Conservation (phyloP, 2,329 filamentous ascomycete genomes). For the Xylariaceae sp. region DNA sequence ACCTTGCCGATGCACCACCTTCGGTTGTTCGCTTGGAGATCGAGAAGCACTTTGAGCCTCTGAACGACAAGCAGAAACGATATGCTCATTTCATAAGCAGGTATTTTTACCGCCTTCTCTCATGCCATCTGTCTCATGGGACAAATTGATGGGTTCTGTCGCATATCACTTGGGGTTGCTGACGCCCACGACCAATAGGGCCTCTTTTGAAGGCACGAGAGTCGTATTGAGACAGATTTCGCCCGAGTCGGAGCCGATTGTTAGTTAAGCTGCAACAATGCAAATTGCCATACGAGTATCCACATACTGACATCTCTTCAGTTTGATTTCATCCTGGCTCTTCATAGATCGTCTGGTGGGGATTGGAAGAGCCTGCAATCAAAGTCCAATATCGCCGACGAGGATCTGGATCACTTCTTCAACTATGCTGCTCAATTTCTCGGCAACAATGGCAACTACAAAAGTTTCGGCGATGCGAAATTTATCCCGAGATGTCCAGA, state of each 20-base stretch:
- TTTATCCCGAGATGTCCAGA: conserved; percentile 71
- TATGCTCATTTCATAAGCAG: conserved; percentile 89
- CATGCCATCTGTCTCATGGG: conserved; percentile 8
- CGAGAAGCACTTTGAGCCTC: conserved; percentile 83
- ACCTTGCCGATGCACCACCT: conserved; percentile 86
- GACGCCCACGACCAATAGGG: conserved; percentile 42
- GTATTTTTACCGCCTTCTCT: conserved; percentile 38
- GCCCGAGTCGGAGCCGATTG: conserved; percentile 72
- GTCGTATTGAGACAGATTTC: conserved; percentile 79
- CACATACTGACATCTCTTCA: conserved; percentile 14
- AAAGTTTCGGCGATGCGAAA: conserved; percentile 81
- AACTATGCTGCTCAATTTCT: conserved; percentile 77
- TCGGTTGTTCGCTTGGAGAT: conserved; percentile 84
- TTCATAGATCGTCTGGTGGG: conserved; percentile 63
- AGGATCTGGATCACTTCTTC: conserved; percentile 65
- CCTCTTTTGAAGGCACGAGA: conserved; percentile 71
- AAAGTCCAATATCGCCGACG: conserved; percentile 60
- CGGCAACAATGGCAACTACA: conserved; percentile 80
- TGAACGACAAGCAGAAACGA: conserved; percentile 73
- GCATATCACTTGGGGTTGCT: not conserved
- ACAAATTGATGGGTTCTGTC: conserved; percentile 1
- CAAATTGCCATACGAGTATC: conserved; percentile 3
- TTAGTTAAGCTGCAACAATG: conserved; percentile 13
- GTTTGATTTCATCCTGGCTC: conserved; percentile 73
- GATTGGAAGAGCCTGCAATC: conserved; percentile 66